Conservation (phyloP, 306 rosid species). For the Pyrus betulifolia region DNA sequence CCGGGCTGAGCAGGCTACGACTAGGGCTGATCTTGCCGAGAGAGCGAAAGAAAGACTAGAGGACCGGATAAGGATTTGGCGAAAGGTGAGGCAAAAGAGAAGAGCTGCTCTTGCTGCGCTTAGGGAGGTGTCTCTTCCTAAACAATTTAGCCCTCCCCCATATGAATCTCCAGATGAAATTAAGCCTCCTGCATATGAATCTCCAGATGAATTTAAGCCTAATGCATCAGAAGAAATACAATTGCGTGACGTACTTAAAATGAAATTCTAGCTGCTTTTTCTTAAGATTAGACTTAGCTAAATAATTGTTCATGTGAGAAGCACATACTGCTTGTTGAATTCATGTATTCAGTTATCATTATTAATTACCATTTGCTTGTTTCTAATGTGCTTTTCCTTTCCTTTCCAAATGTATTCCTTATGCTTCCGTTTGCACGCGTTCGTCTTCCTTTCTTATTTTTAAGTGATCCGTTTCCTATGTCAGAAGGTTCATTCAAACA, state of each 20-base stretch:
- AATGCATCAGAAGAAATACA: constrained; percentile 28
- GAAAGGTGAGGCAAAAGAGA: constrained; percentile 45
- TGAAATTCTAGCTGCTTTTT: constrained; percentile 38
- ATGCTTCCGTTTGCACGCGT: background rate
- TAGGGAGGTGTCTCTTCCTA: constrained; percentile 38
- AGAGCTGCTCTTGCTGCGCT: constrained; percentile 54
- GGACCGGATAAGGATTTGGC: constrained; percentile 46
- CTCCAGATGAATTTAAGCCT: constrained; percentile 26
- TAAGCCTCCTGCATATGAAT: constrained; percentile 23
- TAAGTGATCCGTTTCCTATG: background rate
- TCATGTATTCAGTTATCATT: background rate
- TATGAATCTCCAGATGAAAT: constrained; percentile 17
- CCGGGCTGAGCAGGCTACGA: constrained; percentile 72
- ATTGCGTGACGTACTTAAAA: constrained; percentile 56
- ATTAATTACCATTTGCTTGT: background rate
- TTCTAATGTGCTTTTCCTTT: background rate
- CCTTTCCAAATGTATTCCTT: background rate
- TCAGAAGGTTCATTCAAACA: background rate
- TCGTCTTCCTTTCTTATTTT: background rate
- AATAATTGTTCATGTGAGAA: background rate
- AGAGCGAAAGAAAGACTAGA: constrained; percentile 57
- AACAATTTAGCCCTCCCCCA: constrained; percentile 29
- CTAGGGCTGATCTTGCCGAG: constrained; percentile 79
- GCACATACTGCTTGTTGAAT: background rate
- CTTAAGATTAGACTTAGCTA: background rate